Percentiles rank a stretch among this genome's conserved stretches.
phyloP scores from a whole-genome alignment of 768 basidiomycete species.

The Saitozyma sp. region DNA sequence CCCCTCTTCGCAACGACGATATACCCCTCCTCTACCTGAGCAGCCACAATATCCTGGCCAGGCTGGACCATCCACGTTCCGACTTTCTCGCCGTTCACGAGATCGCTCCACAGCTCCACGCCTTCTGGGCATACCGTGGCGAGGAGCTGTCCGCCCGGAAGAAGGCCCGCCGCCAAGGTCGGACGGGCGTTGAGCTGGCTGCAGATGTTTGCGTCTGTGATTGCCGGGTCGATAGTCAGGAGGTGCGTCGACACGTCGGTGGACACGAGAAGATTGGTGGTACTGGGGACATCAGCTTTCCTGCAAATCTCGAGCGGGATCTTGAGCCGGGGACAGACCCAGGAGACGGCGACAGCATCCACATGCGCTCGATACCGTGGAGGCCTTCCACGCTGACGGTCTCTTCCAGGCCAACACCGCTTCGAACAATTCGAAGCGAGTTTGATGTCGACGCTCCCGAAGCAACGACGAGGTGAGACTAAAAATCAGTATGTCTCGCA shows the following conservation, averaged over 20 bases:
- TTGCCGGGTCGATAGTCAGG: slow-evolving; percentile 19
- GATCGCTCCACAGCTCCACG: slow-evolving; percentile 29
- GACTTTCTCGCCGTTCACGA: slow-evolving; percentile 6
- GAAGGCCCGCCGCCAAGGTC: slow-evolving; percentile 32
- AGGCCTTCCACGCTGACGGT: slow-evolving; percentile 32
- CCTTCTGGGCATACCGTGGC: slow-evolving; percentile 25
- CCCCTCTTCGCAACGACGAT: slow-evolving; percentile 5
- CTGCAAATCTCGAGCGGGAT: background rate
- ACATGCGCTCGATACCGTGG: slow-evolving; percentile 31
- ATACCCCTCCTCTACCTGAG: background rate
- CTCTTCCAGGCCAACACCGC: slow-evolving; percentile 47
- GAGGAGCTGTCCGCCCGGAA: slow-evolving; percentile 11
- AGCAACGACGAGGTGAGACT: slow-evolving; percentile 47
- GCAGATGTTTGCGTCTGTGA: slow-evolving; percentile 8
- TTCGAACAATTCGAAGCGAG: slow-evolving; percentile 43
- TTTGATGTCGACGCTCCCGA: slow-evolving; percentile 46
- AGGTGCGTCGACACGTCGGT: slow-evolving; percentile 15
- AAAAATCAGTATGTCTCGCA: background rate
- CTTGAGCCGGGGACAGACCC: slow-evolving; percentile 2
- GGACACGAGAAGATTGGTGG: slow-evolving; percentile 20
- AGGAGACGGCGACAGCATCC: slow-evolving; percentile 16
- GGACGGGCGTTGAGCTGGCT: slow-evolving; percentile 17
- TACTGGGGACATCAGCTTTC: background rate
- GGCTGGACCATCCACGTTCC: slow-evolving; percentile 3
- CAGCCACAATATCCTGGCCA: slow-evolving; percentile 11